These are phyloP conservation scores for Zasmidium angulare DNA, from an alignment of 2,329 filamentous ascomycete species.

Conservation along the genomic window DNA sequence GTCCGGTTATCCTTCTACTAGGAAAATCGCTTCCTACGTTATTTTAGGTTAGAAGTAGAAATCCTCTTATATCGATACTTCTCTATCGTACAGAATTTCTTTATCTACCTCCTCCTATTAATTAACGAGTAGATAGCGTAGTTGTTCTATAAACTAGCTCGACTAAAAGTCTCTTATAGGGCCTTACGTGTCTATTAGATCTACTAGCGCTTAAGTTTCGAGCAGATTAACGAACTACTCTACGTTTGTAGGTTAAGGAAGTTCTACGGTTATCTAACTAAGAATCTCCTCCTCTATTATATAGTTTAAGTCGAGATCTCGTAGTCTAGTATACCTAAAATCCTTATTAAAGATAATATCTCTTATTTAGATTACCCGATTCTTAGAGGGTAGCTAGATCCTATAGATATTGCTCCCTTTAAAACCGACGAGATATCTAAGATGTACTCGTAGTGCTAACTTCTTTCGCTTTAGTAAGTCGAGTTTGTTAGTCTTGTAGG, in stretches of 20 bases:
- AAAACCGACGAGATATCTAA: not conserved
- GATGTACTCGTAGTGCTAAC: not conserved
- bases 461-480: not conserved
- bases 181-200: not conserved
- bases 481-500: not conserved
- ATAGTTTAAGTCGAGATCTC: not conserved
- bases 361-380: not conserved
- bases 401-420: not conserved
- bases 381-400: not conserved
- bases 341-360: not conserved
- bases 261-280: not conserved
- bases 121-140: not conserved
- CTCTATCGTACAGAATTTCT: not conserved
- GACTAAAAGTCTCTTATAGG: not conserved
- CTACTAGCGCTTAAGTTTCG: not conserved
- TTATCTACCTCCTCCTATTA: not conserved
- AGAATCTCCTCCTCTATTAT: not conserved
- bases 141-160: not conserved
- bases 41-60: not conserved
- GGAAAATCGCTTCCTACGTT: not conserved
- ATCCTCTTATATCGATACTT: not conserved
- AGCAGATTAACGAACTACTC: not conserved
- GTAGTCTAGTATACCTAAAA: not conserved
- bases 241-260: not conserved
- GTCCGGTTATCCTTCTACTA: not conserved